phyloP scores from a whole-genome alignment of 768 basidiomycete species.

The Arthromyces matolae region DNA sequence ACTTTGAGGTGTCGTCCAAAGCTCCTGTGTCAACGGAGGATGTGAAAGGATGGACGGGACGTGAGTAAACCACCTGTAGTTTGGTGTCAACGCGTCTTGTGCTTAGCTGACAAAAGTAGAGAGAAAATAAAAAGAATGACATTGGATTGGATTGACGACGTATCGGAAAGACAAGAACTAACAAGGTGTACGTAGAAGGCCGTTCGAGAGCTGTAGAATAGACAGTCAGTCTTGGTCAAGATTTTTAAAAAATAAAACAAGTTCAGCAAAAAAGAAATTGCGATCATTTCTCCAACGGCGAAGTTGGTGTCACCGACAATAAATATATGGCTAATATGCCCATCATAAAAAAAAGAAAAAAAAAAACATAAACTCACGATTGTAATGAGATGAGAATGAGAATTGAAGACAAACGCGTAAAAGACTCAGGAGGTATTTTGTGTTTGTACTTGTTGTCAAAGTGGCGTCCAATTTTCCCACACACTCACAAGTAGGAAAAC shows the following conservation, averaged over 20 bases:
- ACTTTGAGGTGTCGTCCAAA: no score
- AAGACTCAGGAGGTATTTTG: slow-evolving; percentile 10
- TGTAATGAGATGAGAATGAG: slow-evolving; percentile 11
- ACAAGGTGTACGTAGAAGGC: slow-evolving; percentile 15
- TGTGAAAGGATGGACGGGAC: neutral
- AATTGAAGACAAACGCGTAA: slow-evolving; percentile 2
- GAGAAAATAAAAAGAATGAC: slow-evolving; percentile 5
- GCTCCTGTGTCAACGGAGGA: no score
- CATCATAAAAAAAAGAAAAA: slow-evolving; percentile 40
- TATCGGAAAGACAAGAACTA: slow-evolving; percentile 8
- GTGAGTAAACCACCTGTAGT: slow-evolving; percentile 8
- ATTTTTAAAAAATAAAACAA: slow-evolving; percentile 6
- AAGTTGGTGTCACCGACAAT: slow-evolving; percentile 61
- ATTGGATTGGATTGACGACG: slow-evolving; percentile 12
- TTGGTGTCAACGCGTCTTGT: slow-evolving; percentile 13
- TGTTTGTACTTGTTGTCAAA: slow-evolving; percentile 28
- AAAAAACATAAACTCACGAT: slow-evolving; percentile 24
- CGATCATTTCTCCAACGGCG: slow-evolving; percentile 39
- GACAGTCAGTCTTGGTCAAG: neutral
- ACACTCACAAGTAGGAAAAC: slow-evolving; percentile 21
- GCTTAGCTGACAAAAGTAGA: no score
- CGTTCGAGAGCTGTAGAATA: neutral
- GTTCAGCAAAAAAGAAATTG: slow-evolving; percentile 48
- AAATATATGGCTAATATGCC: slow-evolving; percentile 55
- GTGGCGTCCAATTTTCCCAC: slow-evolving; percentile 27